phyloP scores from a whole-genome alignment of 495 filamentous ascomycete genomes.

The Cladorrhinum samala region DNA sequence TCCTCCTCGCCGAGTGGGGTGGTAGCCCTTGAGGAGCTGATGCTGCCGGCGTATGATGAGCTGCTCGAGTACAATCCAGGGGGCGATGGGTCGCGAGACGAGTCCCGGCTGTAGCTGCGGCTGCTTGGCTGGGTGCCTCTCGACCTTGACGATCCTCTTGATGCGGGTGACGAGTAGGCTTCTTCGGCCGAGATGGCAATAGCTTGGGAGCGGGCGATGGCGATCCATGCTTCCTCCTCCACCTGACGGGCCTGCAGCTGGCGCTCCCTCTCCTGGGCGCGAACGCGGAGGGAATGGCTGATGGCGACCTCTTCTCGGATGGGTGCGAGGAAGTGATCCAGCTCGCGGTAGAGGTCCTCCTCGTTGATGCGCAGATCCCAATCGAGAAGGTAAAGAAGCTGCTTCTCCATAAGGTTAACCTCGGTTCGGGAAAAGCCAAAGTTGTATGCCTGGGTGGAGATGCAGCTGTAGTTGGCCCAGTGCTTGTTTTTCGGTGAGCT shows the following conservation, averaged over 20 bases:
- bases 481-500: conserved; percentile 99
- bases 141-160: conserved; percentile 34
- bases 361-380: conserved; percentile 84
- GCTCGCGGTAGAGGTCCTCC: conserved; percentile 77
- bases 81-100: conserved; percentile 28
- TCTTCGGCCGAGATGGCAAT: background rate
- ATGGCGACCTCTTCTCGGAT: conserved; percentile 53
- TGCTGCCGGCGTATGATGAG: conserved; percentile 38
- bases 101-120: conserved; percentile 28
- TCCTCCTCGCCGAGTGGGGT: conserved; percentile 36
- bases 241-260: conserved; percentile 18
- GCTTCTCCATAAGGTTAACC: conserved; percentile 98
- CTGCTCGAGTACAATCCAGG: conserved; percentile 37
- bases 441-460: conserved; percentile 54
- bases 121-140: conserved; percentile 20
- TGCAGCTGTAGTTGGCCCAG: conserved; percentile 90
- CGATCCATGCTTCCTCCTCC: conserved; percentile 22
- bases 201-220: background rate
- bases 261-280: conserved; percentile 32
- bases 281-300: conserved; percentile 36
- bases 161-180: conserved; percentile 27
- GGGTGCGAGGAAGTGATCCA: conserved; percentile 83
- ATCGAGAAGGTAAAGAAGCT: conserved; percentile 86
- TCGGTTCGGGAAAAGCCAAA: conserved; percentile 93
- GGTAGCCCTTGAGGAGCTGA: conserved; percentile 38